phyloP scores from a whole-genome alignment of 2,329 filamentous ascomycete genomes.

The Verticillium zaregamsianum region DNA sequence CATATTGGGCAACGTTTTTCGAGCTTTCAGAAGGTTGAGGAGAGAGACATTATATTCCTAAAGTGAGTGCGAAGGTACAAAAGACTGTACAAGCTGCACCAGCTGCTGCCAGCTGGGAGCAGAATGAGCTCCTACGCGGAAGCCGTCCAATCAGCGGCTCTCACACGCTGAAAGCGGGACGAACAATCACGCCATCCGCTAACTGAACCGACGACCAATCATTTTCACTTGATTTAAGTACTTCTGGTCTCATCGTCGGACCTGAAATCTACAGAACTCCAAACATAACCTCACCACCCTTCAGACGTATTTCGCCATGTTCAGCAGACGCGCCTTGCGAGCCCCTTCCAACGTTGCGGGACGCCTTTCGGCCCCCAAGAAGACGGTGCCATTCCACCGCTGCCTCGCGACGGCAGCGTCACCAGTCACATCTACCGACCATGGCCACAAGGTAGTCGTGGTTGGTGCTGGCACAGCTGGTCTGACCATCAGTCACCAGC shows the following conservation, averaged over 20 bases:
- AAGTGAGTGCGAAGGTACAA: no score
- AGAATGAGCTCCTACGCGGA: no score
- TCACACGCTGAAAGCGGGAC: neutral
- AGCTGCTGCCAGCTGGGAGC: neutral
- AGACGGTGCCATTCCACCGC: slow-evolving; percentile 11
- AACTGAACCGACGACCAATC: neutral
- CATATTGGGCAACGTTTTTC: no score
- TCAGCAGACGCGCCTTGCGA: neutral
- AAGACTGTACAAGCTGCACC: neutral
- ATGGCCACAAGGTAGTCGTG: slow-evolving; percentile 60
- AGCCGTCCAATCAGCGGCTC: neutral
- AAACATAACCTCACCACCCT: neutral
- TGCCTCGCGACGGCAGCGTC: slow-evolving; percentile 2
- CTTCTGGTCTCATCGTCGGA: neutral
- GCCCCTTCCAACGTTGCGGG: neutral
- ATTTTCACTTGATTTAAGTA: neutral
- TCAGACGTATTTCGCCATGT: neutral
- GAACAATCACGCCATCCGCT: neutral
- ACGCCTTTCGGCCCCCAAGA: neutral
- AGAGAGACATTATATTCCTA: no score
- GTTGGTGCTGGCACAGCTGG: slow-evolving; percentile 65
- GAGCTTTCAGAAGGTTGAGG: no score
- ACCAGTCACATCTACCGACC: slow-evolving; percentile 28
- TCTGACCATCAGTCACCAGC: slow-evolving; percentile 62
- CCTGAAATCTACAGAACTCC: neutral